Evolutionary conservation across 768 basidiomycete genomes (phyloP), one percentile per base, ranked within the genome.

Genomic region (Boletellus emodensis): DNA sequence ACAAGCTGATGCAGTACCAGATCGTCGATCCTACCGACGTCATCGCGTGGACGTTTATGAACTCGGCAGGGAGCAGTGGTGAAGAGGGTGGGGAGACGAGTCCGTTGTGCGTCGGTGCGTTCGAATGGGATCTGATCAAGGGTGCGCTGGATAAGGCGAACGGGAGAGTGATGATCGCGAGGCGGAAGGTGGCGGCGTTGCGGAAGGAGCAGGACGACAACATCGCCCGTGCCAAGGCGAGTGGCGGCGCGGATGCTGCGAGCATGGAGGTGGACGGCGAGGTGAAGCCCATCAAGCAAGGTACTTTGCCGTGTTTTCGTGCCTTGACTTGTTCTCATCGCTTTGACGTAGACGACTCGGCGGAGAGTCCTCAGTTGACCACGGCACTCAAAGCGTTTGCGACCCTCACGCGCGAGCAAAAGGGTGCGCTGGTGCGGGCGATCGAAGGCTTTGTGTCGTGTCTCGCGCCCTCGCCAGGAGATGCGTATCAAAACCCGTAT

Each of bases 1-100:
- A 98, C 75, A 99, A 99, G 72, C 74, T 98, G 47, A 89, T 98
- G 83, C 95, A 98, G 65, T 99, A 99, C 70, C 94, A 96, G 64
- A 90, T 98, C 49, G 87, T 98, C 36, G 94, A 97, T 59, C 92
- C 94, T 0, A 83, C 84, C 14, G 94, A 99, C 57, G 87, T 98
- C 9, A 85, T 96, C 47, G 73, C 72, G 4, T 95, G 90, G 87
- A 81, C 86, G 15, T 95, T 97, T 67, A 64, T 72, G 44, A 77
- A 81, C 52, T 78, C 79, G 17, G 74, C 74, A 18, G 2, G 26
- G 18, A 2, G 26, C 1, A 11, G 3, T 9, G 71, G 70, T 22
- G 67, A 73, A 40, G 72, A 66, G 24, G 65, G 70, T 20, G 59
- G 72, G 33, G 74, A 72, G 39, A 45, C 70, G 42, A 70, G 66